Conservation (phyloP, 139 green algal genomes). For the Chlorella sp. region DNA sequence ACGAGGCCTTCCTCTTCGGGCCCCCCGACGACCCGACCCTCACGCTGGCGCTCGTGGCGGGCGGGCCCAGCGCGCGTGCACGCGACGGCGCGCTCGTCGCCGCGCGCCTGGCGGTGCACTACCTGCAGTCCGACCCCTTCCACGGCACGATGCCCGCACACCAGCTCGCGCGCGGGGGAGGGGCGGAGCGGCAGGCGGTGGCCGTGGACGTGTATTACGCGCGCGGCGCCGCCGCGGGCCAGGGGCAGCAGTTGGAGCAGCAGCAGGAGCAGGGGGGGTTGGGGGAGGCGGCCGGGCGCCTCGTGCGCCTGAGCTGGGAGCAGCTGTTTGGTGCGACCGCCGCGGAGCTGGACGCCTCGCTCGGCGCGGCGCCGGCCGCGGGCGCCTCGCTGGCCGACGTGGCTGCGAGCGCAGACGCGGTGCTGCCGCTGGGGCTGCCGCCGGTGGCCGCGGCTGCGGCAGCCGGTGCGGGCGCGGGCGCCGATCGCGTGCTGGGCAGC, state of each 20-base stretch:
- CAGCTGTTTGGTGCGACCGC: constrained; percentile 10
- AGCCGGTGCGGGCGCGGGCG: neutral
- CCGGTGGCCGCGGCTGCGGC: neutral
- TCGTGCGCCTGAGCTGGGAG: constrained; percentile 19
- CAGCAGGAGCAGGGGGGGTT: too few relatives aligned
- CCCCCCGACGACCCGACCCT: constrained; percentile 23
- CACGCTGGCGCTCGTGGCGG: constrained; percentile 22
- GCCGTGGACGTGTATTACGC: constrained; percentile 17
- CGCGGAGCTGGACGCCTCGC: constrained; percentile 15
- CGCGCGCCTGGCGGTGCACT: constrained; percentile 23
- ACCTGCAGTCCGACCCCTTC: constrained; percentile 32
- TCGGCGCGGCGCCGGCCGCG: neutral
- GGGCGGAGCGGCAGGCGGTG: constrained; percentile 1
- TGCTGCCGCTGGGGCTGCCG: constrained; percentile 20
- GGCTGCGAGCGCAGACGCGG: neutral
- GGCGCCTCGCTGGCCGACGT: neutral
- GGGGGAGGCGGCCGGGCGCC: neutral
- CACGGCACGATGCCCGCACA: constrained; percentile 16
- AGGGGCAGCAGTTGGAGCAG: neutral
- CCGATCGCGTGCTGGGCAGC: neutral
- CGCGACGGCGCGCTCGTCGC: constrained; percentile 19
- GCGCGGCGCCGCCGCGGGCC: too few relatives aligned
- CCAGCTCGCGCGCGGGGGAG: neutral
- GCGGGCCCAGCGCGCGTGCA: constrained; percentile 20
- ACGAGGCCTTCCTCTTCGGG: neutral